Evolutionary conservation across 192 early-diverging fungal species (phyloP).

Genomic region (Rhizoclosmatium sp.): DNA sequence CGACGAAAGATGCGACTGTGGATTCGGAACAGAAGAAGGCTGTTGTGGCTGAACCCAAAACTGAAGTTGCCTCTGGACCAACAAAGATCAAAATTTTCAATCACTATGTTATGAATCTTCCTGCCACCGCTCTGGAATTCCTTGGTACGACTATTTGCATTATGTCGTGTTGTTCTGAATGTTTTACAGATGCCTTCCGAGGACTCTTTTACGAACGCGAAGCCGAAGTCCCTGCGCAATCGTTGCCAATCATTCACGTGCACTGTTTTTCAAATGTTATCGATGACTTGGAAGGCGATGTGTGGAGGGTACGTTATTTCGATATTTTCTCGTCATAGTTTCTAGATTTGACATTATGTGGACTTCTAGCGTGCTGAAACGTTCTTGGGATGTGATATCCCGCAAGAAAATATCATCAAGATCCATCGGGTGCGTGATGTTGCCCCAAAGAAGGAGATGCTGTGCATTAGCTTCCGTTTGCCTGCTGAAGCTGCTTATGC

Average conservation of each 20-base stretch:
- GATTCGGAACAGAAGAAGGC: slow-evolving; percentile 21
- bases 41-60: neutral
- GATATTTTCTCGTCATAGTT: neutral
- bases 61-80: neutral
- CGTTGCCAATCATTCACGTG: slow-evolving; percentile 89
- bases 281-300: slow-evolving; percentile 65
- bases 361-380: slow-evolving; percentile 56
- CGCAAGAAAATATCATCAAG: slow-evolving; percentile 46
- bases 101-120: slow-evolving; percentile 99
- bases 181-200: slow-evolving; percentile 80
- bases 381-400: slow-evolving; percentile 57
- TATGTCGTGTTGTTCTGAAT: neutral
- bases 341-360: neutral
- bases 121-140: slow-evolving; percentile 96
- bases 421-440: slow-evolving; percentile 92
- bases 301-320: slow-evolving; percentile 58
- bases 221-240: slow-evolving; percentile 39
- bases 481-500: slow-evolving; percentile 79
- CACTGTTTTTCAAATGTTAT: slow-evolving; percentile 91
- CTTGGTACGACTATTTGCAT: slow-evolving; percentile 63
- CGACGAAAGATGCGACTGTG: slow-evolving; percentile 27
- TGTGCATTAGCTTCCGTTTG: slow-evolving; percentile 88
- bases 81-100: slow-evolving; percentile 72
- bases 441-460: slow-evolving; percentile 99
- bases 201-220: slow-evolving; percentile 74